Conservation (phyloP, 495 filamentous ascomycete species). For the Tuber magnatum region DNA sequence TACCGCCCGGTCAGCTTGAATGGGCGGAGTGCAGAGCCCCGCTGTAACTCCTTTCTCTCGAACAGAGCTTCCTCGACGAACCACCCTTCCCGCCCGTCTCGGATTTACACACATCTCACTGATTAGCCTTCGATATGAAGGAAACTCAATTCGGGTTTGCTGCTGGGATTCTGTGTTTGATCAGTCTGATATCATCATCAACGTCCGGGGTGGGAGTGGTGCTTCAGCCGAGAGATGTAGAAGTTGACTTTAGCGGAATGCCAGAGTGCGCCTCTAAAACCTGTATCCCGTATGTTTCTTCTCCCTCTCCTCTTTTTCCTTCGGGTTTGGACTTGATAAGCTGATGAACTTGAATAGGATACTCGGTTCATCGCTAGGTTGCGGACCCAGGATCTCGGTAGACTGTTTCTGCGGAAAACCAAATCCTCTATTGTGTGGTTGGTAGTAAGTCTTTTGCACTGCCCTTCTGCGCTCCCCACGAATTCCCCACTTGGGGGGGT, state of each 20-base stretch:
- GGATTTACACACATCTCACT: neutral
- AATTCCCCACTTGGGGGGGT: neutral
- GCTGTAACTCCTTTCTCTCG: neutral
- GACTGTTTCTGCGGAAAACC: constrained; percentile 8
- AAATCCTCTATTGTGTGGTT: constrained; percentile 6
- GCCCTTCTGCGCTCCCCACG: neutral
- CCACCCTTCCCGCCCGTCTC: neutral
- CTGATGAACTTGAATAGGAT: neutral
- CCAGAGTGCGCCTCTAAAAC: neutral
- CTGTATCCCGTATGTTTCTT: neutral
- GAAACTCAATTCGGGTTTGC: neutral
- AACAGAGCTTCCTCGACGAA: neutral
- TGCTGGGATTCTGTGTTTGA: neutral
- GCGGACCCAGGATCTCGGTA: neutral
- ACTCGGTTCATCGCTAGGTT: neutral
- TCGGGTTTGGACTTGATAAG: neutral
- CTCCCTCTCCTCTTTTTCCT: neutral
- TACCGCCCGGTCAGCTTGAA: neutral
- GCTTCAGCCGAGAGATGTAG: neutral
- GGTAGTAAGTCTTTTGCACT: neutral
- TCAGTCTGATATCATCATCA: neutral
- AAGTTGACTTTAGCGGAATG: neutral
- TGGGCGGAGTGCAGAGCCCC: neutral
- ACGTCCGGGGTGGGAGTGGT: neutral
- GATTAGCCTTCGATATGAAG: neutral